Conservation (phyloP, 2,329 filamentous ascomycete genomes). For the Arthrobotrys sinensis region DNA sequence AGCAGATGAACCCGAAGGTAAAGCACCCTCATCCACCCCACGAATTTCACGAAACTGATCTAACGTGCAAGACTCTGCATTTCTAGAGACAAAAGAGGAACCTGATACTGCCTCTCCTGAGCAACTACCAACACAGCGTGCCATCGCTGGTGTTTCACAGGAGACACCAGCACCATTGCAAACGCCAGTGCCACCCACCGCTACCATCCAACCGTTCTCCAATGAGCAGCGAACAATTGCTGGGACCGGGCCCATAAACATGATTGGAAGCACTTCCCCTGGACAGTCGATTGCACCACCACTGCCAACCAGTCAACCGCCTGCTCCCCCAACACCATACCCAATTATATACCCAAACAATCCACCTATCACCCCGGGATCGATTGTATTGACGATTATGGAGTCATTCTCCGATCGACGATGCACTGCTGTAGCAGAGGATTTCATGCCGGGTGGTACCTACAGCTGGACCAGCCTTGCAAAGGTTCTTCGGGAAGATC, state of each 20-base stretch:
- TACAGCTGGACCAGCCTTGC: slow-evolving; percentile 42
- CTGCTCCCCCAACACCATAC: slow-evolving; percentile 47
- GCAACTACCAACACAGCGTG: slow-evolving; percentile 46
- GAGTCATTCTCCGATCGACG: slow-evolving; percentile 34
- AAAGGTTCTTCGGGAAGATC: slow-evolving; percentile 42
- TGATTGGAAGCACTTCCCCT: slow-evolving; percentile 45
- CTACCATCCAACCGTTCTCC: slow-evolving; percentile 42
- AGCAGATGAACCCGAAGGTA: slow-evolving; percentile 51
- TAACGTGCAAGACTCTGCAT: slow-evolving; percentile 31
- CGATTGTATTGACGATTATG: slow-evolving; percentile 49
- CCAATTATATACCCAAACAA: slow-evolving; percentile 47
- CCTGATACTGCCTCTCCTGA: slow-evolving; percentile 48
- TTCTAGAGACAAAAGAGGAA: slow-evolving; percentile 54
- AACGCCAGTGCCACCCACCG: slow-evolving; percentile 45
- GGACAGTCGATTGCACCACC: slow-evolving; percentile 46
- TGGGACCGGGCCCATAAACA: slow-evolving; percentile 46
- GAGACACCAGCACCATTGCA: slow-evolving; percentile 51
- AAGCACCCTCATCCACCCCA: neutral
- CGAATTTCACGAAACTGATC: slow-evolving; percentile 18
- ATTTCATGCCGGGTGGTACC: slow-evolving; percentile 40
- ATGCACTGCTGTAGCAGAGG: slow-evolving; percentile 44
- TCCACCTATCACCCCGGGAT: slow-evolving; percentile 13
- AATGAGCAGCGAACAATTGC: slow-evolving; percentile 48
- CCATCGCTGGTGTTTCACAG: slow-evolving; percentile 41
- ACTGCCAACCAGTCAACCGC: slow-evolving; percentile 27